Evolutionary conservation across 2,329 filamentous ascomycete species (phyloP), one percentile per base, ranked within the genome.

Genomic region (Claviceps paspali): DNA sequence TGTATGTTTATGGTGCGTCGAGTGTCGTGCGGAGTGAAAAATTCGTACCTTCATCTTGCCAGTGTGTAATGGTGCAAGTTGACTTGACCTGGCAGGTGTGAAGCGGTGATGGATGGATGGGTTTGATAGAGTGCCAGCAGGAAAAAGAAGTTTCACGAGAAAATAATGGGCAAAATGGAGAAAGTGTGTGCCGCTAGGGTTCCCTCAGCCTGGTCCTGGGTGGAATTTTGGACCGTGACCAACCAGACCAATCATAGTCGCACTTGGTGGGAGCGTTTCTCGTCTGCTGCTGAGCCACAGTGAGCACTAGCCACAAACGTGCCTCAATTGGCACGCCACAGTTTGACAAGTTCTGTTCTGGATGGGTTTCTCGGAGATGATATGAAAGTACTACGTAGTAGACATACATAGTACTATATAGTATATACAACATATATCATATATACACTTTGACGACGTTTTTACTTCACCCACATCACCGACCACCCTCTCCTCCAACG

Each of bases 11-110:
- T 35, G 15, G 15, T 12, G 17, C 2, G 4, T 27, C 38, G n/a
- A 8, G 5, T 4, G 2, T 33, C 38, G 17, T 40, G 35, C 26
- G 23, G 28, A 9, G 12, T 3, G 6, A 7, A 3, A 8, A 7
- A 3, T 30, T 41, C 60, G 42, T 62, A 64, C 61, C 61, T 64
- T 64, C 61, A 64, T 64, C 52, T 61, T 64, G 61, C 60, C 60
- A 57, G 61, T 54, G 52, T 55, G 57, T 56, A 53, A 50, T 60
- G 59, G 57, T 62, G 55, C 59, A 61, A 61, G 55, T 55, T 59
- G 52, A 55, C 57, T 61, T 59, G 59, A 59, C 58, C 57, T 58
- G 59, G 52, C 50, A 47, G 45, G 46, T 45, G 44, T 55, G 54
- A 57, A 56, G 50, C 50, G 54, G 47, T 49, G 50, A 46, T 51